phyloP scores from a whole-genome alignment of 2,329 filamentous ascomycete genomes.

The Diplodia seriata region DNA sequence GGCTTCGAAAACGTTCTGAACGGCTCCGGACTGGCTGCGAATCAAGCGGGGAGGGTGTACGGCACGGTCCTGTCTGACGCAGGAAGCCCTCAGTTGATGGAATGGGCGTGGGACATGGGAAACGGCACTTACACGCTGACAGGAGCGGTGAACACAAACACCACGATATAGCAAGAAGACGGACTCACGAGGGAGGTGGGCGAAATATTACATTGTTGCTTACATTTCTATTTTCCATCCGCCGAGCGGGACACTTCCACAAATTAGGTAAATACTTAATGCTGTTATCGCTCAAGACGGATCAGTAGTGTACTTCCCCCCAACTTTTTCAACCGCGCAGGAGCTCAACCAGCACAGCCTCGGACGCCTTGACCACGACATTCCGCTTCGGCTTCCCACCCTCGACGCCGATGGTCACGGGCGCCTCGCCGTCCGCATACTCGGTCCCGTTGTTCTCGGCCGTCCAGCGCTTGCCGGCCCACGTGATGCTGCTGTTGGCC shows the following conservation, averaged over 20 bases:
- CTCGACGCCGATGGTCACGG: not conserved
- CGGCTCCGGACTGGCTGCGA: not conserved
- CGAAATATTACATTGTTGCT: not conserved
- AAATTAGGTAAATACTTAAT: not conserved
- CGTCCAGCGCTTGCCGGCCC: not conserved
- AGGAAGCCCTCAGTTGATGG: not conserved
- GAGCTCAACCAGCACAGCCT: not conserved
- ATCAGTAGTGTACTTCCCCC: no score
- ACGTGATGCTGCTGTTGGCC: not conserved
- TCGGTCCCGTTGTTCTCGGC: not conserved
- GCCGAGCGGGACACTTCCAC: not conserved
- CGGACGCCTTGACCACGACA: not conserved
- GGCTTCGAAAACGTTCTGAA: not conserved
- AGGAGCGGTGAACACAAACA: not conserved
- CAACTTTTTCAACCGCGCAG: not conserved
- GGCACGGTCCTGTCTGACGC: not conserved
- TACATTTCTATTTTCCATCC: not conserved
- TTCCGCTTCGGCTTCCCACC: not conserved
- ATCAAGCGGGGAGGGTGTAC: slow-evolving; percentile 4
- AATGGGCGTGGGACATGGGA: not conserved
- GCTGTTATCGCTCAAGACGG: not conserved
- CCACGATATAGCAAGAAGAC: not conserved
- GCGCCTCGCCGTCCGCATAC: not conserved
- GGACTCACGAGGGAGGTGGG: no score
- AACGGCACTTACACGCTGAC: not conserved